phyloP scores from a whole-genome alignment of 768 basidiomycete genomes.

The Lentinus brumalis region DNA sequence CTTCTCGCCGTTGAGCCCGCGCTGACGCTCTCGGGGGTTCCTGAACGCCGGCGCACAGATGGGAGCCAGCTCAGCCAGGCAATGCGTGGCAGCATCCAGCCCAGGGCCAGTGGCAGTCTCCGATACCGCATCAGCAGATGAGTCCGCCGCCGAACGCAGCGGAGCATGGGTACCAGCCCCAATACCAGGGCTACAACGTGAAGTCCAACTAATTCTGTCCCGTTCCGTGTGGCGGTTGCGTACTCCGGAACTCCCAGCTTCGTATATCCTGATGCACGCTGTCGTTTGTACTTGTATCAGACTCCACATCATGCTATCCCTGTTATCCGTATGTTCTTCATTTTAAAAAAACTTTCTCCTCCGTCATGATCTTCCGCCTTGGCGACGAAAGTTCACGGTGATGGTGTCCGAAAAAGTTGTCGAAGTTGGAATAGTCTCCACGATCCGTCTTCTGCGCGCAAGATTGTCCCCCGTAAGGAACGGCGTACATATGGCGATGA shows the following conservation, averaged over 20 bases:
- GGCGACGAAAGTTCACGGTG: too few relatives aligned
- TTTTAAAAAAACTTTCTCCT: constrained; percentile 7
- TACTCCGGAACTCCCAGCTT: not conserved
- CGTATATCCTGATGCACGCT: too few relatives aligned
- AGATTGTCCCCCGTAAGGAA: too few relatives aligned
- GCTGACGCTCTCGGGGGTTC: not conserved
- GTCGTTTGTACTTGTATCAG: not conserved
- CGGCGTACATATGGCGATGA: too few relatives aligned
- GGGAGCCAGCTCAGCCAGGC: constrained; percentile 35
- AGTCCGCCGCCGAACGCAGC: constrained; percentile 19
- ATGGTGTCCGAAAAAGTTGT: too few relatives aligned
- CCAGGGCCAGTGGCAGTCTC: constrained; percentile 13
- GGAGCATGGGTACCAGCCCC: constrained; percentile 33
- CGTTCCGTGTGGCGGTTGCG: not conserved
- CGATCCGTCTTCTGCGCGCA: too few relatives aligned
- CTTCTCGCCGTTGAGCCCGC: constrained; percentile 3
- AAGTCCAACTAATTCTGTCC: constrained; percentile 10
- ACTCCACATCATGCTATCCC: not conserved
- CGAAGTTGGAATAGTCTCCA: too few relatives aligned
- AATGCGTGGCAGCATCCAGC: constrained; percentile 21
- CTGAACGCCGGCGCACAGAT: constrained; percentile 25
- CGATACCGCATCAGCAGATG: constrained; percentile 12
- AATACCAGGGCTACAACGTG: constrained; percentile 33
- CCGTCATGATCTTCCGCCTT: not conserved
- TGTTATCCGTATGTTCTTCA: not conserved